Conservation (phyloP, 208 protist genomes). For the Wallacemonas sp. region DNA sequence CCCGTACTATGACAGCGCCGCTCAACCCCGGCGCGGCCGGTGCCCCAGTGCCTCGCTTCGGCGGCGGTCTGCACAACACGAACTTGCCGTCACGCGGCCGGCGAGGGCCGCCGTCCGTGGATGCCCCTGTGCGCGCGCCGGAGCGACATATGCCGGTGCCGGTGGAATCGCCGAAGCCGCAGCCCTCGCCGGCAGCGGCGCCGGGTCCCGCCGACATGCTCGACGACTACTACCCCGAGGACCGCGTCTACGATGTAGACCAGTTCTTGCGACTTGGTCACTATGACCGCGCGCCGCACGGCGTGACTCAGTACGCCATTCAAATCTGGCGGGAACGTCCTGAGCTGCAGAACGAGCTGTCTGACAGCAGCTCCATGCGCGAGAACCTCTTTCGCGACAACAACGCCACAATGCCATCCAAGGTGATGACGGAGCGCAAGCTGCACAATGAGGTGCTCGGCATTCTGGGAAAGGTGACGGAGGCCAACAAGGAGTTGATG, state of each 20-base stretch:
- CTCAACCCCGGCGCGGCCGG: constrained; percentile 12
- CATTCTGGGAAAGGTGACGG: constrained; percentile 81
- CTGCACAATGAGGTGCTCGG: constrained; percentile 87
- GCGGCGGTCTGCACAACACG: constrained; percentile 9
- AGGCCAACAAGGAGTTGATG: constrained; percentile 71
- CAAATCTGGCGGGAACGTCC: constrained; percentile 80
- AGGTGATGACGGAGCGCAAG: constrained; percentile 74
- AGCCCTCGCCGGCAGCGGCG: constrained; percentile 14
- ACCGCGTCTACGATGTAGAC: constrained; percentile 64
- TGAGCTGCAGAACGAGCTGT: constrained; percentile 62
- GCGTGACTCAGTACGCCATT: constrained; percentile 51
- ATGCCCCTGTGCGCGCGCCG: background rate
- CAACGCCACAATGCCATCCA: constrained; percentile 53
- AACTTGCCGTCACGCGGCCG: constrained; percentile 14
- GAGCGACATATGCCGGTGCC: background rate
- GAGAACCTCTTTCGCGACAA: constrained; percentile 71
- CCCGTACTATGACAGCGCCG: constrained; percentile 1
- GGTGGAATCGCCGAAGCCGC: background rate
- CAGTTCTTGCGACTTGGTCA: constrained; percentile 55
- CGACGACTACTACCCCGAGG: constrained; percentile 44
- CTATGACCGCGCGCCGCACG: constrained; percentile 37
- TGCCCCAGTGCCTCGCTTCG: background rate
- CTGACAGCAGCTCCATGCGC: constrained; percentile 62
- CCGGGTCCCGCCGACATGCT: constrained; percentile 20
- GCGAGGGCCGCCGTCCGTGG: constrained; percentile 4